phyloP scores from a whole-genome alignment of 805 yeast species.

The Cyberlindnera saturnus region DNA sequence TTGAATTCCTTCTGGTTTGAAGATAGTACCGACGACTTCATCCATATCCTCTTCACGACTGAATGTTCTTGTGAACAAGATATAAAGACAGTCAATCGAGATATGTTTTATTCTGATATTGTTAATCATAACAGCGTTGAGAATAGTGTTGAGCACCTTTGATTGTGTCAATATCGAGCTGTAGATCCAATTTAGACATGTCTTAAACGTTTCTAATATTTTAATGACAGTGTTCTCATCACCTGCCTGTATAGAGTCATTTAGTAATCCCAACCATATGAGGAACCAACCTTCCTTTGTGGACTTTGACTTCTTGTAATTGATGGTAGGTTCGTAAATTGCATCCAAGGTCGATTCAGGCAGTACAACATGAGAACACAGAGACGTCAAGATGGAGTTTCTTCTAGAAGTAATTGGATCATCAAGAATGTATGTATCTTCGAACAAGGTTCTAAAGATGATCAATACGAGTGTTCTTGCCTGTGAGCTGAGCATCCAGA shows the following conservation, averaged over 20 bases:
- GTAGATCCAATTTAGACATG: conserved; percentile 87
- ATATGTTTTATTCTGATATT: conserved; percentile 69
- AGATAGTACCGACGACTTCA: conserved; percentile 73
- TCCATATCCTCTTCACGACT: conserved; percentile 61
- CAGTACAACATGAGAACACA: conserved; percentile 78
- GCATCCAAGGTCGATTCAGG: conserved; percentile 58
- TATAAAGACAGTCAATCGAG: conserved; percentile 88
- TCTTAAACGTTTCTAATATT: conserved; percentile 75
- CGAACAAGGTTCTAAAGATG: conserved; percentile 81
- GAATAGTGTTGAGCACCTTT: conserved; percentile 57
- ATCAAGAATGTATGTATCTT: conserved; percentile 86
- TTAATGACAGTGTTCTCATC: conserved; percentile 51
- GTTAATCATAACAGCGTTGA: conserved; percentile 50
- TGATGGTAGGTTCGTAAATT: conserved; percentile 62
- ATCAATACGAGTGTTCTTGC: conserved; percentile 74
- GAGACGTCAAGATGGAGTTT: conserved; percentile 67
- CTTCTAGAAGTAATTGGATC: conserved; percentile 86
- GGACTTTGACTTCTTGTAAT: conserved; percentile 57
- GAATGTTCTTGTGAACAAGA: conserved; percentile 76
- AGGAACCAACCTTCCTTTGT: conserved; percentile 82
- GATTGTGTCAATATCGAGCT: conserved; percentile 67
- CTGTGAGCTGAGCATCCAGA: conserved; percentile 64
- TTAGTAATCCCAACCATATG: conserved; percentile 59
- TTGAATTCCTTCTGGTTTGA: conserved; percentile 65
- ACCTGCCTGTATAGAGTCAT: conserved; percentile 35